A percentile compares a stretch with the other conserved stretches of the same genome.
These are phyloP conservation scores for Hyphopichia homilentoma DNA, from an alignment of 805 yeast genomes.

Conservation along the genomic window DNA sequence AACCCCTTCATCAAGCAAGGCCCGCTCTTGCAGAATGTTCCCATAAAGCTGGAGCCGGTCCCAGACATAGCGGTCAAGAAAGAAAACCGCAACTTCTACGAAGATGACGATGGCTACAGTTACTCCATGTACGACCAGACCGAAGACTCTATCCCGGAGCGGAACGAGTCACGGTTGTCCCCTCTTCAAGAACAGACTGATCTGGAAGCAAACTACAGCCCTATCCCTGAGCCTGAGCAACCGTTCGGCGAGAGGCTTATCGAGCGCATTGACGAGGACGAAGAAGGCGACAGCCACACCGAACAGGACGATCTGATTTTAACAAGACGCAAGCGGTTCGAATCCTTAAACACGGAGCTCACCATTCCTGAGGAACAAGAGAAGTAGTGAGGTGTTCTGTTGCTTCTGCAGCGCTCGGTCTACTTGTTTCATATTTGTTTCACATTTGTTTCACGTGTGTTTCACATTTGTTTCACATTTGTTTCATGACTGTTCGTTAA, in stretches of 20 bases:
- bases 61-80: too few relatives aligned
- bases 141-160: too few relatives aligned
- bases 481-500: too few relatives aligned
- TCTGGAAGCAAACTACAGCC: background rate
- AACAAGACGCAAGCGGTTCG: background rate
- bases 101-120: conserved; percentile 2
- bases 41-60: background rate
- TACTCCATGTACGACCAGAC: background rate
- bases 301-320: background rate
- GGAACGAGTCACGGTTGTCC: too few relatives aligned
- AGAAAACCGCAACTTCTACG: background rate
- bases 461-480: too few relatives aligned
- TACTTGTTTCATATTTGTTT: too few relatives aligned
- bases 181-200: background rate
- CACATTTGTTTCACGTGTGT: too few relatives aligned
- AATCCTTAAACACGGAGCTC: conserved; percentile 1
- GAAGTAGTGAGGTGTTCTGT: too few relatives aligned
- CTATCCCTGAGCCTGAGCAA: background rate
- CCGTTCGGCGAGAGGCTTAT: background rate
- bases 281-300: background rate
- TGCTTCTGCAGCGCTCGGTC: too few relatives aligned
- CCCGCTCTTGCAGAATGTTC: too few relatives aligned
- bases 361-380: conserved; percentile 1
- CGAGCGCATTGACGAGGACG: background rate
- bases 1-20: background rate